phyloP scores from a whole-genome alignment of 2,329 filamentous ascomycete genomes.

The Botrytis porri region DNA sequence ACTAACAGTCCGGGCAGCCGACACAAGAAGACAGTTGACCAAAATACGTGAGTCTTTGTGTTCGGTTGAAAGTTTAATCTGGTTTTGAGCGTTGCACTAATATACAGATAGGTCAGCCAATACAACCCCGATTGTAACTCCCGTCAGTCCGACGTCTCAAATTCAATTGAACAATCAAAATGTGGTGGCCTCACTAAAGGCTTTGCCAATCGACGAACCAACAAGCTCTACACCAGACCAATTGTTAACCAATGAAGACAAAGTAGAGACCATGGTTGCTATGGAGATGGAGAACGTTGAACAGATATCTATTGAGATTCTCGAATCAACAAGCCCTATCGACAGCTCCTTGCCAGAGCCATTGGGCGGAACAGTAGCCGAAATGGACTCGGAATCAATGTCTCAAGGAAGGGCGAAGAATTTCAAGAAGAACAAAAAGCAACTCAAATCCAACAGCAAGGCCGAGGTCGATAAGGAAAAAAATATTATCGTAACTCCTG shows the following conservation, averaged over 20 bases:
- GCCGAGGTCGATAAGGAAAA: neutral
- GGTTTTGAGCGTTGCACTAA: neutral
- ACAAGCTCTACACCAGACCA: neutral
- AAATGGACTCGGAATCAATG: neutral
- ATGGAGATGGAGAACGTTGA: neutral
- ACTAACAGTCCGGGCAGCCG: neutral
- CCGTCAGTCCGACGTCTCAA: neutral
- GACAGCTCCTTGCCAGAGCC: neutral
- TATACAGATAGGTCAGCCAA: slow-evolving; percentile 4
- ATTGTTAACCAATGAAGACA: neutral
- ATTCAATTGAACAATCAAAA: neutral
- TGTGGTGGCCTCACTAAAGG: neutral
- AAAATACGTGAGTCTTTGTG: slow-evolving; percentile 20
- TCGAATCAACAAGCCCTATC: neutral
- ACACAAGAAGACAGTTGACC: slow-evolving; percentile 17
- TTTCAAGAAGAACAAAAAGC: slow-evolving; percentile 18
- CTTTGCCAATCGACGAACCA: no score
- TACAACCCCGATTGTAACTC: slow-evolving; percentile 9
- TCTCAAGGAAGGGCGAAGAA: slow-evolving; percentile 8
- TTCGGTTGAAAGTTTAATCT: neutral
- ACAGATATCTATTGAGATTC: neutral
- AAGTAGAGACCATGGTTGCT: neutral
- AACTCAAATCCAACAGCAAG: slow-evolving; percentile 7
- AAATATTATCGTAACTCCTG: neutral
- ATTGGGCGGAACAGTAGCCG: neutral